These are phyloP conservation scores for Penicillium italicum DNA, from an alignment of 2,329 filamentous ascomycete species.

Conservation along the genomic window DNA sequence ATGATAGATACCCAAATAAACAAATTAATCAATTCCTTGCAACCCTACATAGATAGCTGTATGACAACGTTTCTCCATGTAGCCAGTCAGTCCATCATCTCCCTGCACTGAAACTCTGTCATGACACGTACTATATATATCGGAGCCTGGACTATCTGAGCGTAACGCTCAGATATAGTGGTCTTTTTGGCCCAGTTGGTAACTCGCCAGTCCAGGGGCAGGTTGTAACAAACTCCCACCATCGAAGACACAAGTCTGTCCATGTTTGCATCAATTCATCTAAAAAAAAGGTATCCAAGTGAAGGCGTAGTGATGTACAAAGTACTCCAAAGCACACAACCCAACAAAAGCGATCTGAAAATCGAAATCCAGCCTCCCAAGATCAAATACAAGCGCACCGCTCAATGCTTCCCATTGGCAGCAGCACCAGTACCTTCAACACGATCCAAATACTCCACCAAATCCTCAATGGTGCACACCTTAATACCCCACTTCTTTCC, in stretches of 20 bases:
- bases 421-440: constrained; percentile 54
- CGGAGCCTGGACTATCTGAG: too few species aligned
- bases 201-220: too few species aligned
- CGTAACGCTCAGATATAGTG: too few species aligned
- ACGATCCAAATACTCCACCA: constrained; percentile 75
- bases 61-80: neutral
- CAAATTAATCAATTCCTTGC: neutral
- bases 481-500: constrained; percentile 83
- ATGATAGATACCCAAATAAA: constrained; percentile 23
- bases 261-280: constrained; percentile 14
- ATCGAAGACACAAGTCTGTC: neutral
- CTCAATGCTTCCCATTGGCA: constrained; percentile 38
- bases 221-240: too few species aligned
- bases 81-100: neutral
- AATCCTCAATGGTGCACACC: constrained; percentile 91
- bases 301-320: constrained; percentile 15
- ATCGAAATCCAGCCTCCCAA: neutral
- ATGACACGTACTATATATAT: too few species aligned
- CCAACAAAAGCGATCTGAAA: constrained; percentile 3
- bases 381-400: neutral
- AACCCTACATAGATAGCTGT: neutral
- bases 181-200: too few species aligned
- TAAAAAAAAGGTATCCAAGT: constrained; percentile 10
- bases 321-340: constrained; percentile 5
- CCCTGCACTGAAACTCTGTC: too few species aligned